These are phyloP conservation scores for Colletotrichum sp. DNA, from an alignment of 2,329 filamentous ascomycete genomes.

Conservation along the genomic window DNA sequence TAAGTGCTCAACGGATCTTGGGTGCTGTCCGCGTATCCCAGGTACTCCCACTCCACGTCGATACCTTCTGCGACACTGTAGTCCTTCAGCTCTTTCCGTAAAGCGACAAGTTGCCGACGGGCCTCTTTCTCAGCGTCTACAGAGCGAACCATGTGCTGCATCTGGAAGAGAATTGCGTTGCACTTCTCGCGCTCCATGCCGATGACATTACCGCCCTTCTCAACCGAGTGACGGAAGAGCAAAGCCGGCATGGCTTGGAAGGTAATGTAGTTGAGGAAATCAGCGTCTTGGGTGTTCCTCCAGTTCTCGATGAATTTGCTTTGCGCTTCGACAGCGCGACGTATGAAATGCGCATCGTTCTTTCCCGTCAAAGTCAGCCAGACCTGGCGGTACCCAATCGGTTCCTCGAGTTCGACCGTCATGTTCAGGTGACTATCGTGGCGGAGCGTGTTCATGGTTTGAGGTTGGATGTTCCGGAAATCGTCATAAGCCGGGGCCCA, in stretches of 20 bases:
- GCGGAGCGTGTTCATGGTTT: neutral
- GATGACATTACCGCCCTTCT: neutral
- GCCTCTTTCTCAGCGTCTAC: neutral
- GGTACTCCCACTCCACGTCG: neutral
- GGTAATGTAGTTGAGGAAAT: neutral
- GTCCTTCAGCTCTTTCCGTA: neutral
- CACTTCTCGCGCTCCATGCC: neutral
- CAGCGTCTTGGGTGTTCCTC: neutral
- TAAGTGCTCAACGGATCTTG: constrained; percentile 41
- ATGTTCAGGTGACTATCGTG: constrained; percentile 8
- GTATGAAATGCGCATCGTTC: neutral
- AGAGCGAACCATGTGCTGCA: neutral
- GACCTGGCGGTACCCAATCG: neutral
- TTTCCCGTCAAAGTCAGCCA: neutral
- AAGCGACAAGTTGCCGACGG: neutral
- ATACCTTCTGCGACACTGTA: neutral
- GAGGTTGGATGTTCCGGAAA: neutral
- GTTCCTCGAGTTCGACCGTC: constrained; percentile 8
- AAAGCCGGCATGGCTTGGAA: neutral
- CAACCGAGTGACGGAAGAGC: neutral
- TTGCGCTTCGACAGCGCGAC: neutral
- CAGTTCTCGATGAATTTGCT: neutral
- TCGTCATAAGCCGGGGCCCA: neutral
- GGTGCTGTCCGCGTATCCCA: constrained; percentile 44
- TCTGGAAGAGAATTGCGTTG: neutral